Conservation (phyloP, 176 grass and related monocot genomes). For the Oryza punctata region DNA sequence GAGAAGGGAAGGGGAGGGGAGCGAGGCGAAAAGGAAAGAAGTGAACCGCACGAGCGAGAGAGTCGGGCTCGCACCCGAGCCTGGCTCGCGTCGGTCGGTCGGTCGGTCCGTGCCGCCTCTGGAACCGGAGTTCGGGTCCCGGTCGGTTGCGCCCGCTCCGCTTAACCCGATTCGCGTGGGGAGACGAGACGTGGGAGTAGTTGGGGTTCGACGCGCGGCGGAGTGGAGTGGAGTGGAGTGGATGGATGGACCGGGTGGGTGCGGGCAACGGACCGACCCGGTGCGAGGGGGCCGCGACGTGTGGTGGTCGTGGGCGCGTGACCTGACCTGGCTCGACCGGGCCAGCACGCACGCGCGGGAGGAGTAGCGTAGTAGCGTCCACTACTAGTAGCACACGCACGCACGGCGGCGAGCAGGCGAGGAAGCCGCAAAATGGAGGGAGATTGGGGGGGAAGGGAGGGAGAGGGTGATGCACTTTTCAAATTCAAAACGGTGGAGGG, state of each 20-base stretch:
- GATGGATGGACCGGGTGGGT: not conserved
- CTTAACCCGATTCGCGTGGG: not conserved
- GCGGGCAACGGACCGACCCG: not conserved
- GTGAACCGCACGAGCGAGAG: not conserved
- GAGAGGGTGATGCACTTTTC: conserved; percentile 33
- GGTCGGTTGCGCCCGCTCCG: not conserved
- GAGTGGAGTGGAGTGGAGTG: too few relatives aligned
- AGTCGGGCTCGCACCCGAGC: conserved; percentile 10
- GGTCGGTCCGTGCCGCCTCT: not conserved
- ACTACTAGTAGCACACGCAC: not conserved
- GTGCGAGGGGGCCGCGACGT: not conserved
- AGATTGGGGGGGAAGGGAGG: not conserved
- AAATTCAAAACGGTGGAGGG: conserved; percentile 61
- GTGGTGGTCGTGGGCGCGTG: not conserved
- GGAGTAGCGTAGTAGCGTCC: not conserved
- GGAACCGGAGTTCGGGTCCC: not conserved
- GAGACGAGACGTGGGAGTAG: not conserved
- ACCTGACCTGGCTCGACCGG: conserved; percentile 14
- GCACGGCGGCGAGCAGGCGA: not conserved
- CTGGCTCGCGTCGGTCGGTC: not conserved
- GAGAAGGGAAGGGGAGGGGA: not conserved
- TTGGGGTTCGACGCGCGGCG: too few relatives aligned
- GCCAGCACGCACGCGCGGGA: not conserved
- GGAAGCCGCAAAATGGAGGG: not conserved
- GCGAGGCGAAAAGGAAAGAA: not conserved